A percentile compares a stretch with the other conserved stretches of the same genome.
Evolutionary conservation across 2,329 filamentous ascomycete genomes (phyloP).

Genomic region (Claviceps maximensis): DNA sequence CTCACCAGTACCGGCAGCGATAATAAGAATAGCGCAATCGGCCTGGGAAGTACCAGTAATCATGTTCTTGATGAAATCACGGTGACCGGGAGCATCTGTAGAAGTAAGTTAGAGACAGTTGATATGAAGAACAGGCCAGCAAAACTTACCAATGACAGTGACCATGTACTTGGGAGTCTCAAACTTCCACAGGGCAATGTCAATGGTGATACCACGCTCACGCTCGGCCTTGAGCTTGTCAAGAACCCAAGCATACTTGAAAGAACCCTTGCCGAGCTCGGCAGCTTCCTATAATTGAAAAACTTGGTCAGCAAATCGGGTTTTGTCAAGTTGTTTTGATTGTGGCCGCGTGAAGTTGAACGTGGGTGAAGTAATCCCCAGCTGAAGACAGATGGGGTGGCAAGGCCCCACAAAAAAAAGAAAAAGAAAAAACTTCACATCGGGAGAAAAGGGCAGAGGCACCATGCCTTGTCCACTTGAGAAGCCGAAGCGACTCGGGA

Average conservation of each 20-base stretch:
- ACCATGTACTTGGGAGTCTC: slow-evolving; percentile 97
- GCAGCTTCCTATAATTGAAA: slow-evolving; percentile 66
- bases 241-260: slow-evolving; percentile 99
- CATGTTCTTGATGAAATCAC: slow-evolving; percentile 99
- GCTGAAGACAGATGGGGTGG: no score
- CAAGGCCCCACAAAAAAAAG: no score
- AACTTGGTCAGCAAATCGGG: not conserved
- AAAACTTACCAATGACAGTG: slow-evolving; percentile 76
- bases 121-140: no score
- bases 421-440: no score
- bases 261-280: slow-evolving; percentile 98
- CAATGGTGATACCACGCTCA: slow-evolving; percentile 99
- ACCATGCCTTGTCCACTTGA: no score
- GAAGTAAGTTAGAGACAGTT: no score
- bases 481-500: no score
- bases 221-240: slow-evolving; percentile 99
- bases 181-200: slow-evolving; percentile 99
- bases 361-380: no score
- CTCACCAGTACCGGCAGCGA: slow-evolving; percentile 99
- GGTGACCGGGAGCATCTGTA: slow-evolving; percentile 89
- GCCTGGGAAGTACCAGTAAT: slow-evolving; percentile 99
- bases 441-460: no score
- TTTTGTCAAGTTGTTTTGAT: no score
- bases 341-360: no score
- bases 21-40: slow-evolving; percentile 99